A percentile compares a stretch with the other conserved stretches of the same genome.
Conservation (phyloP, 2,329 filamentous ascomycete genomes). For the Pseudofabraea citricarpa region DNA sequence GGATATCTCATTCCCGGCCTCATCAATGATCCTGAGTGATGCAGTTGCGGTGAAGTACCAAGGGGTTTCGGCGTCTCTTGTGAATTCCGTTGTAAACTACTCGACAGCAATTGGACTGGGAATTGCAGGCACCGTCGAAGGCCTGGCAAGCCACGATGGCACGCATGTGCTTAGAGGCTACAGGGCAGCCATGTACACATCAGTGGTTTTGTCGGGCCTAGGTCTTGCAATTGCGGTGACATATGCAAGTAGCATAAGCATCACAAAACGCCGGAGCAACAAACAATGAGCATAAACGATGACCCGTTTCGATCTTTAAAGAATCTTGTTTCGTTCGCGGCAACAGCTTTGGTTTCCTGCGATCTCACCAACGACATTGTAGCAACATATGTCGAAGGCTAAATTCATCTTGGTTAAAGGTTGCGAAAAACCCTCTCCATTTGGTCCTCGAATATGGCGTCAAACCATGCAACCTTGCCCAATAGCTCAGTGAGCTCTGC, state of each 20-base stretch:
- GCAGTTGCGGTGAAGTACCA: constrained; percentile 40
- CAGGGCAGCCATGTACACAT: constrained; percentile 2
- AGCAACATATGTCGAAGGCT: too few relatives aligned
- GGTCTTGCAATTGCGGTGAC: neutral
- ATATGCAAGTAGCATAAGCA: too few relatives aligned
- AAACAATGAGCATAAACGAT: too few relatives aligned
- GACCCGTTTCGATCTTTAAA: too few relatives aligned
- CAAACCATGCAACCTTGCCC: neutral
- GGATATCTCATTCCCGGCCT: constrained; percentile 61
- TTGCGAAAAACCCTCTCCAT: neutral
- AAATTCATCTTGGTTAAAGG: too few relatives aligned
- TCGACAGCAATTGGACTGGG: constrained; percentile 61
- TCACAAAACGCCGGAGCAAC: too few relatives aligned
- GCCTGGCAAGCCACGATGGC: constrained; percentile 22
- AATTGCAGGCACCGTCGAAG: constrained; percentile 59
- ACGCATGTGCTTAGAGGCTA: constrained; percentile 1
- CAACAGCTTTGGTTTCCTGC: too few relatives aligned
- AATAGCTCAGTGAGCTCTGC: neutral
- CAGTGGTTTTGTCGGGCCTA: neutral
- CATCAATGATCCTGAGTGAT: constrained; percentile 54
- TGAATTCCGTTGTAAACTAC: constrained; percentile 64
- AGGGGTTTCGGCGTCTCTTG: constrained; percentile 48
- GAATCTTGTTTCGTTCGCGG: too few relatives aligned
- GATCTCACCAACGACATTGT: too few relatives aligned
- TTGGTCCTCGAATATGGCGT: neutral